Evolutionary conservation across 345 rosid species (phyloP), one percentile per base, ranked within the genome.

Genomic region (Noccaea caerulescens): DNA sequence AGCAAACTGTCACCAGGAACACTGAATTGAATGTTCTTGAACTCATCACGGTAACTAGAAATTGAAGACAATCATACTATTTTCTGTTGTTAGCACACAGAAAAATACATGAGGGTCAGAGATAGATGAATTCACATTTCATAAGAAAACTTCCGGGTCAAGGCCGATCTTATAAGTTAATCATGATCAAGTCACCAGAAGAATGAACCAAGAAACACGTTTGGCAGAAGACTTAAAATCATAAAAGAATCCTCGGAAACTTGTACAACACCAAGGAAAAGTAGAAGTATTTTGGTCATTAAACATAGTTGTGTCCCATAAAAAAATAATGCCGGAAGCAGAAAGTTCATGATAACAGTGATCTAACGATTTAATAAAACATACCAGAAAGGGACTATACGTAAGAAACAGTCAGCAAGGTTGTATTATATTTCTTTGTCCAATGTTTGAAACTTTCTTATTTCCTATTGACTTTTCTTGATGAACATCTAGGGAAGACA

Each of bases 1-100:
- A 80, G 72, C 73, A 69, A 57, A 44, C 80, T 7, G 79, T 71
- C 18, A 79, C 59, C 44, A 72, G 66, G 10, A 86, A 80, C 45
- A 77, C 18, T 58, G 43, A 80, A 77, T 68, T 4, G 27, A 30
- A 10, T 73, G 53, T 39, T 58, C 59, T 73, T 57, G 77, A 58
- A 66, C 44, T 66, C 77, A 66, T 58, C 72, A 45, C 0, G 18
- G 41, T 39, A 66, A 60, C 77, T 57, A 47, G 25, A 27, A 30
- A 73, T 47, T 72, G 66, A 73, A 64, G 58, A 56, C 58, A 37
- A 37, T 8, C 51, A 25, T 56, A 39, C 39, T 53, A 27, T 27
- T 27, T 2, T 10, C 10, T 52, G 54, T 34, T 71, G 49, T 3
- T 72, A 20, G 39, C 30, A 63, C 76, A 63, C 58, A 72, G 23